A percentile compares a stretch with the other conserved stretches of the same genome.
These are phyloP conservation scores for Gossypium longicalyx DNA, from an alignment of 345 rosid genomes.

Conservation along the genomic window DNA sequence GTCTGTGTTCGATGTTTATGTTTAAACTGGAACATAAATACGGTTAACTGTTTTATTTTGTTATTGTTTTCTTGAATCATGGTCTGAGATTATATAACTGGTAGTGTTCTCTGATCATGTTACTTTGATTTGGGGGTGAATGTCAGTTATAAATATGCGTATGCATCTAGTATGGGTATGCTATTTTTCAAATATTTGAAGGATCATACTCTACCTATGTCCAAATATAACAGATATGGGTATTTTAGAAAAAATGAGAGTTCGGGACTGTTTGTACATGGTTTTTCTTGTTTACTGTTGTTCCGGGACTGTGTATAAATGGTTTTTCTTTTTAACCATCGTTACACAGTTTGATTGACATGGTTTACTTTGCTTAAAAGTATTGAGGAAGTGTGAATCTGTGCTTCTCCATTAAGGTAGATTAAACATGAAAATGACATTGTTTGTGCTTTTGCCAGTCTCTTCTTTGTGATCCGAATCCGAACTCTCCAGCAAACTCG, in stretches of 20 bases:
- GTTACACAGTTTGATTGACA: no score
- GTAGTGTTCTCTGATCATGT: not conserved
- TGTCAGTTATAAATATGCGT: no score
- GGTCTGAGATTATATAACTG: no score
- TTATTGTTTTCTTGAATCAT: not conserved
- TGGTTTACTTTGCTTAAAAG: not conserved
- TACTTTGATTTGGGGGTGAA: no score
- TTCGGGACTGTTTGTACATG: not conserved
- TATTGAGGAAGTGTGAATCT: not conserved
- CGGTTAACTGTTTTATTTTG: not conserved
- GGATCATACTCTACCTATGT: not conserved
- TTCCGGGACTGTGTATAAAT: not conserved
- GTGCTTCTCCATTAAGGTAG: not conserved
- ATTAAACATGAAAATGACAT: not conserved
- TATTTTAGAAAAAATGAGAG: not conserved
- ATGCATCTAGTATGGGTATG: no score
- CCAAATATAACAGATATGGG: not conserved
- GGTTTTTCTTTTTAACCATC: not conserved
- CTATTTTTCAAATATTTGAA: no score
- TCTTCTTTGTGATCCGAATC: constrained; percentile 76
- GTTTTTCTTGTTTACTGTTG: not conserved
- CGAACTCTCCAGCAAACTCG: constrained; percentile 84
- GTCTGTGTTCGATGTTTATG: not conserved
- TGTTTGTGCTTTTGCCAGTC: constrained; percentile 35
- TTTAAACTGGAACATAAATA: not conserved